phyloP scores from a whole-genome alignment of 495 filamentous ascomycete genomes.

The Penicillium manginii region DNA sequence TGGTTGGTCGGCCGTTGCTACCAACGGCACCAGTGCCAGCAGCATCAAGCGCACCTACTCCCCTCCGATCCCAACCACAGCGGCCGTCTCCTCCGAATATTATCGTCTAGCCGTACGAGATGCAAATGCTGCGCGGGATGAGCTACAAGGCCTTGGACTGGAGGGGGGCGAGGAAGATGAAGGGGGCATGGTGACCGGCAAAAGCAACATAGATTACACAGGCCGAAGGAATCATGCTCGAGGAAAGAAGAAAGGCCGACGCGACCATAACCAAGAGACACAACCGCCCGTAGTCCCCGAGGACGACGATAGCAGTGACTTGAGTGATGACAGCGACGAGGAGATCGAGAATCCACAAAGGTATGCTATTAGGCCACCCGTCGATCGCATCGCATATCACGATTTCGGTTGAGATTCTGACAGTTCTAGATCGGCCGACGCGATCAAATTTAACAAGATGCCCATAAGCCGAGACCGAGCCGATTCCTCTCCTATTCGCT shows the following conservation, averaged over 20 bases:
- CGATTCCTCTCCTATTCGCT: constrained; percentile 83
- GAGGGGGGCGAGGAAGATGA: constrained; percentile 81
- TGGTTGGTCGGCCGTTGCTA: constrained; percentile 80
- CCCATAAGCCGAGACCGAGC: constrained; percentile 78
- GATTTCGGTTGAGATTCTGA: not conserved
- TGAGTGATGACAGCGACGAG: constrained; percentile 96
- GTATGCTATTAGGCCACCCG: constrained; percentile 25
- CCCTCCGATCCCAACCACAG: constrained; percentile 89
- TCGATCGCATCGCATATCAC: not conserved
- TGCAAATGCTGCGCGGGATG: constrained; percentile 34
- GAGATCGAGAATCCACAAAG: constrained; percentile 63
- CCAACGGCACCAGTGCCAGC: constrained; percentile 44
- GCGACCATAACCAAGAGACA: constrained; percentile 48
- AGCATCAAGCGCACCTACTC: constrained; percentile 92
- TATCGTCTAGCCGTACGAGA: constrained; percentile 52
- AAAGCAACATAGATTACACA: constrained; percentile 71
- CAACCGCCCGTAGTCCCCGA: constrained; percentile 77
- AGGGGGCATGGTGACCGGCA: constrained; percentile 78
- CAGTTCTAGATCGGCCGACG: constrained; percentile 60
- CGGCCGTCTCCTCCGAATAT: constrained; percentile 76
- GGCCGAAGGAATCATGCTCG: constrained; percentile 63
- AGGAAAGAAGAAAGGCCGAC: constrained; percentile 46
- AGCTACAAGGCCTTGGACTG: constrained; percentile 39
- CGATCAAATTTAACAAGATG: constrained; percentile 95
- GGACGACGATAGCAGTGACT: constrained; percentile 94